phyloP scores from a whole-genome alignment of 305 asterid species.

The Rubia balearica region DNA sequence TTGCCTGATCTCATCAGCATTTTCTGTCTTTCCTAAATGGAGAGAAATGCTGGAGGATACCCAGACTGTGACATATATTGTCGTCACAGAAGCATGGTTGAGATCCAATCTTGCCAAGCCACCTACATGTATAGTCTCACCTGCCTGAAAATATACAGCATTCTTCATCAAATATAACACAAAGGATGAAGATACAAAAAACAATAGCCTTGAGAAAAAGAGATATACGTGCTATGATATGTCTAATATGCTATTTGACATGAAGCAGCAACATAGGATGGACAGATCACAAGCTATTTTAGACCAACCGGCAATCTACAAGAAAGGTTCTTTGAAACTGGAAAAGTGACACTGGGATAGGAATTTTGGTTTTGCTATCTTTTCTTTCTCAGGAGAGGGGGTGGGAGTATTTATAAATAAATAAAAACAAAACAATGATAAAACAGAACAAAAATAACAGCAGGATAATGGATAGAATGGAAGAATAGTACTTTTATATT shows the following conservation, averaged over 20 bases:
- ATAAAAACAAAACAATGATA: background rate
- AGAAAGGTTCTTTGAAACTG: background rate
- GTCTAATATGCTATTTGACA: background rate
- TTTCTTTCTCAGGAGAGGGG: too few relatives aligned
- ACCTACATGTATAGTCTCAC: constrained; percentile 79
- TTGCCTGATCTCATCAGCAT: constrained; percentile 66
- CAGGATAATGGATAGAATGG: background rate
- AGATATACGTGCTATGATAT: background rate
- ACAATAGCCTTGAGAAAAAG: background rate
- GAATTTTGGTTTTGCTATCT: background rate
- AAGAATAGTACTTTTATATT: background rate
- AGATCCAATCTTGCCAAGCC: constrained; percentile 75
- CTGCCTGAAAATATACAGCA: constrained; percentile 47
- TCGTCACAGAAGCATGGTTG: constrained; percentile 60
- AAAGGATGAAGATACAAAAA: background rate
- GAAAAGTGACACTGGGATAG: background rate
- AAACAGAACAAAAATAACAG: background rate
- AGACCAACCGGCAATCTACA: background rate
- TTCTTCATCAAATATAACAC: constrained; percentile 14
- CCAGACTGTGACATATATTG: constrained; percentile 77
- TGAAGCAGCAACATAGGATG: background rate
- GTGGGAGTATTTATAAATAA: background rate
- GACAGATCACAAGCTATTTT: background rate
- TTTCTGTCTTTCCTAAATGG: constrained; percentile 80
- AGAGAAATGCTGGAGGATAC: constrained; percentile 70